Evolutionary conservation across 2,329 filamentous ascomycete genomes (phyloP), one percentile per base, ranked within the genome.

Genomic region (Colletotrichum eleusines): DNA sequence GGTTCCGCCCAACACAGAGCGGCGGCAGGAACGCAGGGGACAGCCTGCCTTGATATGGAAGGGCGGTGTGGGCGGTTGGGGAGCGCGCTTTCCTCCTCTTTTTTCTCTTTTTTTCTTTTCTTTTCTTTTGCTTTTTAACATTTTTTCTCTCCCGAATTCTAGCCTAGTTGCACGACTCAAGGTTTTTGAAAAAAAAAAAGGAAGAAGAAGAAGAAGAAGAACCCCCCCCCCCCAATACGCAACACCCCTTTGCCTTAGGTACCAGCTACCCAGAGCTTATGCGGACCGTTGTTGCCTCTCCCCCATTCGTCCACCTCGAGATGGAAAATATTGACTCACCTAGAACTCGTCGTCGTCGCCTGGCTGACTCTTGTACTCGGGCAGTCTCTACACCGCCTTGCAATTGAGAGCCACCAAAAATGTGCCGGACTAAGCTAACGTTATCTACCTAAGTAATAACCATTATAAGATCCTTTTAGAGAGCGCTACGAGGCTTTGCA

Each of bases 41-140:
- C 8, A n/a, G n/a, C 68, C 64, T 68, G 31, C 58, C 64, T 71
- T 59, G 68, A 71, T 58, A 68, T 59, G 68, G 68, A 71, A 71
- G 68, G 68, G 68, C 68, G 68, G 68, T 71, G 64, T 63, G 53
- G 23, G 26, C 38, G 44, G 42, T 28, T 16, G 31, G 63, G 57
- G 50, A 71, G 40, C 40, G 59, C 33, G 18, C 14, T 40, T 60
- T 31, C 28, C 20, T 31, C 28, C 20, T 38, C 51, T 66, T 50
- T 55, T 55, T 50, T 40, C 2, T 12, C 12, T 14, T 40, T n/a
- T n/a, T 8, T 51, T 35, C 23, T 12, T 23, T 1, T 0, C 1
- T 5, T 26, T 14, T 6, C 2, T 42, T 8, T 14, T 20, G 3
- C 9, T 23, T 38, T 26, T 33, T 28, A 2, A 44, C 3, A 2